Evolutionary conservation across 2,329 filamentous ascomycete species (phyloP).

Genomic region (Cercospora zeae-maydis): DNA sequence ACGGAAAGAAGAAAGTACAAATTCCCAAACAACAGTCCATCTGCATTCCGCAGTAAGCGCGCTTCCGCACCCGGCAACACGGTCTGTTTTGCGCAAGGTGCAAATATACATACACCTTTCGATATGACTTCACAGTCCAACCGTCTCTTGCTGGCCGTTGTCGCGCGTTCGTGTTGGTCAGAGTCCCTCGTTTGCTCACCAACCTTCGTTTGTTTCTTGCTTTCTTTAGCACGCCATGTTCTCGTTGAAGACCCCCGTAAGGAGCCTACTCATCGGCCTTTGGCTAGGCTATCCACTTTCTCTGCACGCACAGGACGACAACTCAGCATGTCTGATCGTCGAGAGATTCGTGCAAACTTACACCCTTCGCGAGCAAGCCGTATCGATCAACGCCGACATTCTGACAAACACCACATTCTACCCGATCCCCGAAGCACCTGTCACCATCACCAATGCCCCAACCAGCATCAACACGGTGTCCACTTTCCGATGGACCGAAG

Average conservation of each 20-base stretch:
- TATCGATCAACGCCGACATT: conserved; percentile 31
- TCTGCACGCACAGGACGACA: not conserved
- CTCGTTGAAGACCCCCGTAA: conserved; percentile 10
- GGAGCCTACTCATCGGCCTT: conserved; percentile 15
- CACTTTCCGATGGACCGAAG: conserved; percentile 30
- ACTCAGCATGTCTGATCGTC: conserved; percentile 16
- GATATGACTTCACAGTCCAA: not conserved
- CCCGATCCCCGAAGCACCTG: conserved; percentile 23
- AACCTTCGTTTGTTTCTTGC: conserved; percentile 11
- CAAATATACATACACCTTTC: conserved; percentile 1
- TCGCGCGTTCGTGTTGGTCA: not conserved
- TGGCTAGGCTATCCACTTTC: conserved; percentile 9
- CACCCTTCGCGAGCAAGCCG: conserved; percentile 30
- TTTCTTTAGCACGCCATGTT: conserved; percentile 10
- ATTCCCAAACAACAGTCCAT: not conserved
- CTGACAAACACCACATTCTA: conserved; percentile 32
- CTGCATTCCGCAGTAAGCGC: conserved; percentile 11
- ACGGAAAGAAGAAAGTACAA: not conserved
- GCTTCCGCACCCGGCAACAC: conserved; percentile 5
- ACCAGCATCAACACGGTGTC: conserved; percentile 30
- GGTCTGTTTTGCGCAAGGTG: conserved; percentile 8
- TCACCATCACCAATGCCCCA: conserved; percentile 33
- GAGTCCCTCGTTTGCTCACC: conserved; percentile 6
- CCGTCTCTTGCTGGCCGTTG: not conserved
- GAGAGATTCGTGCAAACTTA: conserved; percentile 9